phyloP scores from a whole-genome alignment of 805 yeast species.

The Starmerella bombi region DNA sequence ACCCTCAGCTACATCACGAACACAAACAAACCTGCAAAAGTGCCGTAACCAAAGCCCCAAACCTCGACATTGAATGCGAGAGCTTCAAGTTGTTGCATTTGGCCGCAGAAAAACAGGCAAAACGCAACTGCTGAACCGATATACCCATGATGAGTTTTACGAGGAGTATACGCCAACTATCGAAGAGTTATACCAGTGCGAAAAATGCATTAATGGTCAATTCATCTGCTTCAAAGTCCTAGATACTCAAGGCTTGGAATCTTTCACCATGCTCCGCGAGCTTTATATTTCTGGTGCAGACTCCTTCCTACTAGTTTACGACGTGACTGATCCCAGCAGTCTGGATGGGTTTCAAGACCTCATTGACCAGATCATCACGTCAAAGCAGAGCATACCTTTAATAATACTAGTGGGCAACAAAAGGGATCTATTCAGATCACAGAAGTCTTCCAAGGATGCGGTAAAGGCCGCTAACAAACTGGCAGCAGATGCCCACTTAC shows the following conservation, averaged over 20 bases:
- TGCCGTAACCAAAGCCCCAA: not conserved
- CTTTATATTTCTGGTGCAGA: conserved; percentile 57
- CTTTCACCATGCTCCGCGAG: conserved; percentile 91
- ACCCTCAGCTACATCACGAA: no score
- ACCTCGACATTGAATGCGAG: conserved; percentile 28
- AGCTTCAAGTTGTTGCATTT: conserved; percentile 76
- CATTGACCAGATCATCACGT: conserved; percentile 69
- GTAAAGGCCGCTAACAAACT: conserved; percentile 74
- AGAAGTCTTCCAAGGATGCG: conserved; percentile 41
- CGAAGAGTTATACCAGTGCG: conserved; percentile 87
- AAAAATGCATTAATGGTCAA: conserved; percentile 75
- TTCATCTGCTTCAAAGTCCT: conserved; percentile 74
- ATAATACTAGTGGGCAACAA: conserved; percentile 87
- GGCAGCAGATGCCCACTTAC: conserved; percentile 78
- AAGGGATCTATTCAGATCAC: conserved; percentile 48
- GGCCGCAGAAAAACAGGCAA: conserved; percentile 99
- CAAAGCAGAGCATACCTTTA: conserved; percentile 36
- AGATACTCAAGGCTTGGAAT: conserved; percentile 92
- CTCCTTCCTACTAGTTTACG: conserved; percentile 78
- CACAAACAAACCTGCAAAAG: no score
- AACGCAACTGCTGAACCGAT: conserved; percentile 83
- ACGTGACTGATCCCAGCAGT: conserved; percentile 65
- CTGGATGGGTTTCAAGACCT: conserved; percentile 68
- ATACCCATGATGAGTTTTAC: conserved; percentile 77
- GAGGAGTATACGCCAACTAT: conserved; percentile 95